phyloP scores from a whole-genome alignment of 2,329 filamentous ascomycete species.

The Cladosporium sp. region DNA sequence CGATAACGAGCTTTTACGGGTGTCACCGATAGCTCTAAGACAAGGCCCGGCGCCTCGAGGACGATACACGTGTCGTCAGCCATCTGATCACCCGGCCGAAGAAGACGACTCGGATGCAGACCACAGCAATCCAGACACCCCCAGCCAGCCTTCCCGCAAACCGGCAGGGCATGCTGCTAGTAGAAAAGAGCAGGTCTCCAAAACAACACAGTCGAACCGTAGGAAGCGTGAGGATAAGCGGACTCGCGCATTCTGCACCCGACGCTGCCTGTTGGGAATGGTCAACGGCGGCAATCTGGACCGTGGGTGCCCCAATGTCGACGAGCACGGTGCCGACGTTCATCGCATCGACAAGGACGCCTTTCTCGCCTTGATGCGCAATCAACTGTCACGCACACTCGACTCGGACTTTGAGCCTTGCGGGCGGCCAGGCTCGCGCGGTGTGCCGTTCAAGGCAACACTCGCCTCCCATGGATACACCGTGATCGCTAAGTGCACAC shows the following conservation, averaged over 20 bases:
- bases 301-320: slow-evolving; percentile 1
- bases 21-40: too few species aligned
- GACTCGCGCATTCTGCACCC: background rate
- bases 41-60: too few species aligned
- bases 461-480: slow-evolving; percentile 6
- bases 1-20: too few species aligned
- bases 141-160: too few species aligned
- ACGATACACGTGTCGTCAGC: too few species aligned
- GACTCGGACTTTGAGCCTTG: slow-evolving; percentile 1
- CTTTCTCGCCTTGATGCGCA: background rate
- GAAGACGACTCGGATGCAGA: too few species aligned
- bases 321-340: background rate
- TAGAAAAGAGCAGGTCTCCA: background rate
- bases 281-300: background rate
- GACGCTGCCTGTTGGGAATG: background rate
- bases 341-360: background rate
- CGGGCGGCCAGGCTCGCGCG: slow-evolving; percentile 1
- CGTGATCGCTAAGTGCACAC: slow-evolving; percentile 1
- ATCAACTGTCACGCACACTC: background rate
- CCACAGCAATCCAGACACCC: too few species aligned
- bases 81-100: too few species aligned
- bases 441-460: slow-evolving; percentile 1
- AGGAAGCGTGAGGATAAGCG: background rate
- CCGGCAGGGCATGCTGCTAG: too few species aligned
- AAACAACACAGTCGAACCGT: background rate